Evolutionary conservation across 1,139 yeast species (phyloP), one percentile per base, ranked within the genome.

Genomic region (Scheffersomyces titani): DNA sequence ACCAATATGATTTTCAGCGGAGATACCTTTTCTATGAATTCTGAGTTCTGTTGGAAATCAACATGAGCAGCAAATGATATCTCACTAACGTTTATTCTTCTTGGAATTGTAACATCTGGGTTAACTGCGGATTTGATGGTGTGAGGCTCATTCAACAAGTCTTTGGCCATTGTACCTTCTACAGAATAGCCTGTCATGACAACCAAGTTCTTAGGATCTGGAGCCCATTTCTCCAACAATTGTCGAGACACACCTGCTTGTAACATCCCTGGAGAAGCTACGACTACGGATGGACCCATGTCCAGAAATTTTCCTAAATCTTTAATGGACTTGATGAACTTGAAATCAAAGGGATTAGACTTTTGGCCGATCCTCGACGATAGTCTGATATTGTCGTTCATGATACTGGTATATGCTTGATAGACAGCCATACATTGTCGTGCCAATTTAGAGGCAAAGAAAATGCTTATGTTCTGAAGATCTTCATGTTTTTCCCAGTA

Each of bases 31-130:
- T 93, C 98, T 56, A 94, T 94, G 66, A 94, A 94, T 59, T 90
- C 92, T 0, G 97, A 81, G 66, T 94, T 94, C 69, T 94, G 97
- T 65, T 90, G 93, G 72, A 89, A 94, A 70, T 96, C 99, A 19
- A 96, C 99, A 74, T 94, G 99, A 0, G 99, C 99, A 5, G 99
- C 99, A 80, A 94, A 94, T 2, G 98, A 93, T 11, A 94, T 89
- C 71, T 94, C 99, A 63, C 94, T 98, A n/a, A 94, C 88, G 49
- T 85, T 85, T 58, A 96, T 77, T 61, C 98, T 82, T 66, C 99
- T 85, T 2, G 98, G 98, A 50, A 94, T 89, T 54, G 86, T 84
- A 46, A 88, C 77, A 55, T 93, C 98, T 0, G 97, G 91, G 61
- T 92, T 92, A 22, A 81, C 76, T 21, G 84, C 76, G 0, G 98